Percentiles rank a stretch among this genome's conserved stretches.
Evolutionary conservation across 768 basidiomycete genomes (phyloP).

Genomic region (Lentinula sp.): DNA sequence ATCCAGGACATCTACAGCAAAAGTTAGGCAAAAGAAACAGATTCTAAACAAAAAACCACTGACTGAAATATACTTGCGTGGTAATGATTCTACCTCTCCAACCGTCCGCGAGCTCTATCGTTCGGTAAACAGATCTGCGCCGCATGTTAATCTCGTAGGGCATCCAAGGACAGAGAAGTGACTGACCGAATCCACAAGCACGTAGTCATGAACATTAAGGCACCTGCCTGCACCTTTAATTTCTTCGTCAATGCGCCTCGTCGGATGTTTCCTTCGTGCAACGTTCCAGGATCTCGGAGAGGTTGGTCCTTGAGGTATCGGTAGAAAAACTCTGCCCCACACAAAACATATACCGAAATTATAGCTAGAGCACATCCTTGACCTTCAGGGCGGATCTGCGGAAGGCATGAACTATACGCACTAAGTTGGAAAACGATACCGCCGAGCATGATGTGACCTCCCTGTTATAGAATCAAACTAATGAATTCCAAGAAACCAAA

Average conservation of each 20-base stretch:
- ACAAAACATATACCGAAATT: background rate
- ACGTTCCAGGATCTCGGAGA: background rate
- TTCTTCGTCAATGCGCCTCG: background rate
- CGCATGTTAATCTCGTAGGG: background rate
- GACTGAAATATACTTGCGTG: constrained; percentile 32
- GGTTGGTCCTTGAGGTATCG: background rate
- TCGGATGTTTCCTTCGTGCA: background rate
- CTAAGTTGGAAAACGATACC: constrained; percentile 5
- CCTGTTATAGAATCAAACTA: background rate
- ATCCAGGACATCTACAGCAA: constrained; percentile 14
- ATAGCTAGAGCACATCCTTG: background rate
- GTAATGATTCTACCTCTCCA: constrained; percentile 33
- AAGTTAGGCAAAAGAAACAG: background rate
- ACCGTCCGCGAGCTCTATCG: constrained; percentile 33
- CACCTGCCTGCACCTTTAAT: background rate
- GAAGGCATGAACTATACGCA: background rate
- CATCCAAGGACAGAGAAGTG: background rate
- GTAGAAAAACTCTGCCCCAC: background rate
- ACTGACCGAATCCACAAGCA: constrained; percentile 8
- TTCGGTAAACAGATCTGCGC: constrained; percentile 34
- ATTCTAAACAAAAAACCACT: constrained; percentile 10
- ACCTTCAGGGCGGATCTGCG: background rate
- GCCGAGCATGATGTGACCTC: constrained; percentile 2
- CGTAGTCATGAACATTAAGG: background rate
- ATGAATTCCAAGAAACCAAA: too few species aligned